These are phyloP conservation scores for Spergularia marina DNA, from an alignment of 148 eudicot species.

Conservation along the genomic window DNA sequence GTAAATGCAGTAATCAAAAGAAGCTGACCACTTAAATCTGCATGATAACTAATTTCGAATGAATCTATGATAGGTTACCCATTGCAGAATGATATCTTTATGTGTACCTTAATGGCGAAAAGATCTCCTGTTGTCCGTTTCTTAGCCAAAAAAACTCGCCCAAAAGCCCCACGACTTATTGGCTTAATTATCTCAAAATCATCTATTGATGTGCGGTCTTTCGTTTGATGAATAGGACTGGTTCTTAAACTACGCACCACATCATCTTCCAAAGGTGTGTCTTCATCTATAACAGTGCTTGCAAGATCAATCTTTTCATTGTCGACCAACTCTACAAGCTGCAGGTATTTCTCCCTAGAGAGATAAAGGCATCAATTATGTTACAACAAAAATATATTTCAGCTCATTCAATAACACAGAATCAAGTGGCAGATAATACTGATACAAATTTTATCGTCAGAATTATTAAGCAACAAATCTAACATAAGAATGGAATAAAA, in stretches of 20 bases:
- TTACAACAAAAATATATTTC: background rate
- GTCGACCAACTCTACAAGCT: constrained; percentile 86
- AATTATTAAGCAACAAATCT: background rate
- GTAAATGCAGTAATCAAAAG: background rate
- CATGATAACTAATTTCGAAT: background rate
- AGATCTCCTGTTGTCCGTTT: constrained; percentile 98
- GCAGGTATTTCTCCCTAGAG: constrained; percentile 91
- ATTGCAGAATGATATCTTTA: background rate
- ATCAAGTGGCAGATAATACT: background rate
- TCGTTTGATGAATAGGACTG: constrained; percentile 85
- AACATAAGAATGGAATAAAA: constrained; percentile 9
- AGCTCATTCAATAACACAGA: constrained; percentile 11
- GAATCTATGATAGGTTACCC: background rate
- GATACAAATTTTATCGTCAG: background rate
- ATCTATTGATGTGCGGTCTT: constrained; percentile 94
- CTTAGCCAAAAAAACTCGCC: constrained; percentile 91
- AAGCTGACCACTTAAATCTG: background rate
- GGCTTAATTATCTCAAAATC: constrained; percentile 99
- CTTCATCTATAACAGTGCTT: constrained; percentile 96
- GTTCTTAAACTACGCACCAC: constrained; percentile 89
- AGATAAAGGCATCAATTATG: constrained; percentile 6
- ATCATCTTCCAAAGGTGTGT: constrained; percentile 97
- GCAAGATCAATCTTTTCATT: constrained; percentile 86
- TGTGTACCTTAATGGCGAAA: constrained; percentile 92
- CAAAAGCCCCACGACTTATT: constrained; percentile 97